Base-by-base conservation (phyloP, 176 grass and related monocot genomes). In the Eremochloa ophiuroides region DNA sequence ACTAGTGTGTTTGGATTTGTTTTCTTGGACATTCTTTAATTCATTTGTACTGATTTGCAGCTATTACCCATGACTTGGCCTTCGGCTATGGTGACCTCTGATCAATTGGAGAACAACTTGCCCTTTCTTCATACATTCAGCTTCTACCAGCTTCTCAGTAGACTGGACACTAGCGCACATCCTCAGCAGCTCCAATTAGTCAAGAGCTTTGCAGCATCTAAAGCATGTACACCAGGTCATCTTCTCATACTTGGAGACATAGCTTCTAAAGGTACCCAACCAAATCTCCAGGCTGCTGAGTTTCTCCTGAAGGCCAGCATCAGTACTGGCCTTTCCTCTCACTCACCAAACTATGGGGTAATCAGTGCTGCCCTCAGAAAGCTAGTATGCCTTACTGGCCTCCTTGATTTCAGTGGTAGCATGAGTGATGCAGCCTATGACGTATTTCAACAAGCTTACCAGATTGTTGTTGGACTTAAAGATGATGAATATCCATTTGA, bases 401-500 rank as follows among this genome's bases (percentile, higher is more conserved):
- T 80, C 39, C 86, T 83, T 63, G 91, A 87, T 65, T 86, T 50
- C 60, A 83, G 78, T 82, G 81, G 85, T 83, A 76, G 83, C 61
- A 88, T 62, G 28, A 82, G 89, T 82, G 90, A 98, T 72, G 66
- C 79, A 65, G 69, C 85, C 73, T 98, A 93, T 74, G 92, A 86
- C 25, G 66, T 88, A 66, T 98, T 89, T 77, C 85, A 64, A 86
- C 86, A 93, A 86, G 96, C 96, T 38, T 93, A 93, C 73, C 86
- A 88, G 84, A 98, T 98, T 74, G 42, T 98, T 50, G 78, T 98
- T 73, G 96, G 96, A 73, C 89, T 98, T 74, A 86, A 83, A 80
- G 82, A 81, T 43, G 88, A 88, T 35, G 96, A 95, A 71, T 98
- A 95, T 80, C 93, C 96, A 76, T 69, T 29, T 20, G 88, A 95